Evolutionary conservation across 1,284 basidiomycete species (phyloP).

Genomic region (Phylloboletellus chloephorus): DNA sequence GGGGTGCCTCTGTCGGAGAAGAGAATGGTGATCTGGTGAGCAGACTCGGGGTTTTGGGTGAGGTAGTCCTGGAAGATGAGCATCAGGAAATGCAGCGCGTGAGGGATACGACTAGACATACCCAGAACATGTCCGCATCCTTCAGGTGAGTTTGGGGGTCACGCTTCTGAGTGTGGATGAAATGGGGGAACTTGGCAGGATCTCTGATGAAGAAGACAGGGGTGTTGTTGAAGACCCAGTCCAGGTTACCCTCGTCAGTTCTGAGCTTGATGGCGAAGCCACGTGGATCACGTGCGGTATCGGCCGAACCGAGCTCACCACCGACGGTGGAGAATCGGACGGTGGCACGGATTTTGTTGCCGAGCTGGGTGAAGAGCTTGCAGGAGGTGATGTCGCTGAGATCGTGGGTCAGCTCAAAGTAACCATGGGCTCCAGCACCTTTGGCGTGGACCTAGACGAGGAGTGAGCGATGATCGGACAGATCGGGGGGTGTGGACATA

Average conservation of each 20-base stretch:
- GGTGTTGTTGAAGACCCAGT: constrained; percentile 91
- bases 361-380: constrained; percentile 64
- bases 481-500: constrained; percentile 29
- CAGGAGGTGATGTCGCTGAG: constrained; percentile 78
- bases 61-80: constrained; percentile 69
- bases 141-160: constrained; percentile 86
- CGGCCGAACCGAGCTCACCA: constrained; percentile 83
- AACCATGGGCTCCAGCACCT: constrained; percentile 88
- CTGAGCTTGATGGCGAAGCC: constrained; percentile 90
- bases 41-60: constrained; percentile 85
- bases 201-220: constrained; percentile 87
- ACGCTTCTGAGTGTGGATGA: constrained; percentile 94
- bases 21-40: constrained; percentile 87
- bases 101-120: constrained; percentile 25
- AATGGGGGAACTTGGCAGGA: constrained; percentile 83
- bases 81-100: not conserved
- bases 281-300: constrained; percentile 88
- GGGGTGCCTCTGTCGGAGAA: constrained; percentile 92
- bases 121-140: constrained; percentile 79
- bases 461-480: not conserved
- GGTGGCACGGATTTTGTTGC: constrained; percentile 67
- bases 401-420: constrained; percentile 82
- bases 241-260: constrained; percentile 86
- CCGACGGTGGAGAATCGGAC: constrained; percentile 86
- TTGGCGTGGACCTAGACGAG: constrained; percentile 69